These are phyloP conservation scores for Aspergillus glaucus DNA, from an alignment of 2,329 filamentous ascomycete species.

Conservation along the genomic window DNA sequence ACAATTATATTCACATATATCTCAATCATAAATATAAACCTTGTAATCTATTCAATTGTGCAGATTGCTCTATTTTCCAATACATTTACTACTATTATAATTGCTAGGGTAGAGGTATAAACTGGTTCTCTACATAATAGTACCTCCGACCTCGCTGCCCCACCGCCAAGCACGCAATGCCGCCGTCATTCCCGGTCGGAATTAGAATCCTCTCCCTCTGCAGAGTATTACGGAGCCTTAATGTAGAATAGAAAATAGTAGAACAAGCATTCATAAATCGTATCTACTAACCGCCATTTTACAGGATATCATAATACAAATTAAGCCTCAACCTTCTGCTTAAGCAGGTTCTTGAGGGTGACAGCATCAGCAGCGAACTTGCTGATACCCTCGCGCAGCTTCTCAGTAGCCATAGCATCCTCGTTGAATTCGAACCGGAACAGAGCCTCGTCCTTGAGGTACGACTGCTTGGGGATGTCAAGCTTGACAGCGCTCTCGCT, in stretches of 20 bases:
- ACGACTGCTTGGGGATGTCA: constrained; percentile 79
- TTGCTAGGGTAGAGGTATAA: no score
- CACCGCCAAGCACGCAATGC: no score
- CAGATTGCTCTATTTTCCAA: no score
- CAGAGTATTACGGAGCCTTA: no score
- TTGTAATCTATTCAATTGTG: no score
- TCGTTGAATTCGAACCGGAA: constrained; percentile 99
- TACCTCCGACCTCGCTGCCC: not conserved
- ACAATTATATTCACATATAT: no score
- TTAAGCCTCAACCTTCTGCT: constrained; percentile 66
- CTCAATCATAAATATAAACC: no score
- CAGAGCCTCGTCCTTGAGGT: constrained; percentile 78
- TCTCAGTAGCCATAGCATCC: constrained; percentile 98
- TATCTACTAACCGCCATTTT: constrained; percentile 21
- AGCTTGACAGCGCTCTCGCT: constrained; percentile 58
- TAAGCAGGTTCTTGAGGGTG: constrained; percentile 87
- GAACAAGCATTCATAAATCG: constrained; percentile 14
- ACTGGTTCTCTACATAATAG: no score
- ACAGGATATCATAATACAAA: constrained; percentile 13
- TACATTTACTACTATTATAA: no score
- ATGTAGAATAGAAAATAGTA: not conserved
- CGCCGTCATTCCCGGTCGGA: no score
- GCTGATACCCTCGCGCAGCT: constrained; percentile 98
- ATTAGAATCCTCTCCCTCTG: no score
- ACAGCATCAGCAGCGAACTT: constrained; percentile 96